Percentiles rank a stretch among this genome's conserved stretches.
These are phyloP conservation scores for Candida glaebosa DNA, from an alignment of 805 yeast genomes.

Conservation along the genomic window DNA sequence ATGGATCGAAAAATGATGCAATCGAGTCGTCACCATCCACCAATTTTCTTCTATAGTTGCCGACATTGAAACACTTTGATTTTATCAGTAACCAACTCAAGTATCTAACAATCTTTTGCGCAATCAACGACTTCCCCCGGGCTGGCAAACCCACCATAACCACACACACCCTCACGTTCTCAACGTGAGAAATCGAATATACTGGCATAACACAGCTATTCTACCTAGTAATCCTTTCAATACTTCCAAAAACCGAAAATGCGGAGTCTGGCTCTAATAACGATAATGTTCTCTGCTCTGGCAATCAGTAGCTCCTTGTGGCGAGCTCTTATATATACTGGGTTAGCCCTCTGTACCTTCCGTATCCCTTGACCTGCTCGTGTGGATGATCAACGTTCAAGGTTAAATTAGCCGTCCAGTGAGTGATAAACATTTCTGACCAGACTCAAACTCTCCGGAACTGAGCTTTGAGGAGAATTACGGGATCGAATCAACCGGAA, in stretches of 20 bases:
- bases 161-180: conserved; percentile 76
- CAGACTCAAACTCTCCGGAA: neutral
- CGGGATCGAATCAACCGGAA: neutral
- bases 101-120: conserved; percentile 91
- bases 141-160: conserved; percentile 93
- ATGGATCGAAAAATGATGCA: conserved; percentile 76
- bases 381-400: neutral
- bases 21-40: conserved; percentile 52
- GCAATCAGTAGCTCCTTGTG: neutral
- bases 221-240: neutral
- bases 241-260: neutral
- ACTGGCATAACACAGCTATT: conserved; percentile 60
- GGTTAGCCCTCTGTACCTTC: neutral
- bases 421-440: neutral
- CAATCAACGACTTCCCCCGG: conserved; percentile 90
- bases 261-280: neutral
- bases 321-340: neutral
- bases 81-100: conserved; percentile 87
- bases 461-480: neutral
- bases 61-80: conserved; percentile 87
- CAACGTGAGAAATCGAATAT: conserved; percentile 56
- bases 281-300: neutral
- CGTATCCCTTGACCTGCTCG: neutral
- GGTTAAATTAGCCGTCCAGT: neutral
- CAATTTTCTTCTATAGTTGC: conserved; percentile 68